Evolutionary conservation across 495 filamentous ascomycete genomes (phyloP).

Genomic region (Parmelia sp.): DNA sequence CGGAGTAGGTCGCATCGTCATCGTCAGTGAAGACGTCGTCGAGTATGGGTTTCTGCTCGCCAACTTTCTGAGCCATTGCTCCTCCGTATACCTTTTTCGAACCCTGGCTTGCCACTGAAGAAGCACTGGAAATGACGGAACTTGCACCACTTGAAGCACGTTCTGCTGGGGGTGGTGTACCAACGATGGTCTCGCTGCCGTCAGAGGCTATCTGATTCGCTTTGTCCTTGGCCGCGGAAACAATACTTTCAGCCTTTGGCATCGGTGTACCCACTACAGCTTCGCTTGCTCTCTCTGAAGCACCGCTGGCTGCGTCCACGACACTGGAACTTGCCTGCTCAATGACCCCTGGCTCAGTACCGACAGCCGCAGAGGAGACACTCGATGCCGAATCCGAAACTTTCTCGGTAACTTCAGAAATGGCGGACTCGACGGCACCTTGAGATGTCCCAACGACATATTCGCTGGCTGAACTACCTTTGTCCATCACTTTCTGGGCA

Average conservation of each 20-base stretch:
- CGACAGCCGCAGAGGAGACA: conserved; percentile 32
- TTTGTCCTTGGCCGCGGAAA: conserved; percentile 29
- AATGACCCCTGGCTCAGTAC: conserved; percentile 24
- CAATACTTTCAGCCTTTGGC: conserved; percentile 31
- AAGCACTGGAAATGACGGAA: conserved; percentile 26
- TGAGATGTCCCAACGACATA: conserved; percentile 34
- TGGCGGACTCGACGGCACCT: conserved; percentile 32
- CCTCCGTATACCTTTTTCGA: conserved; percentile 47
- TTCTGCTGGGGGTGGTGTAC: conserved; percentile 25
- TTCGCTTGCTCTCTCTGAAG: conserved; percentile 16
- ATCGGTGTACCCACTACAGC: conserved; percentile 32
- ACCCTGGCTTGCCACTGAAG: conserved; percentile 30
- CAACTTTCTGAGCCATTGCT: conserved; percentile 49
- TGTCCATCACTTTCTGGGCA: conserved; percentile 40
- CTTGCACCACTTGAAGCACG: conserved; percentile 22
- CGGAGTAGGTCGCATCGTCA: conserved; percentile 39
- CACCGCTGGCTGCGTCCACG: conserved; percentile 16
- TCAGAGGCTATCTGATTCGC: conserved; percentile 20
- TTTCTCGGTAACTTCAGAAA: conserved; percentile 28
- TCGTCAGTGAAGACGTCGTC: conserved; percentile 48
- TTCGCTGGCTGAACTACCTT: conserved; percentile 36
- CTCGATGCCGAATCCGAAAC: conserved; percentile 33
- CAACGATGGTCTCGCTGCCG: conserved; percentile 29
- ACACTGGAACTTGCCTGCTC: conserved; percentile 31
- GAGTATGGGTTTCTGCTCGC: conserved; percentile 44